phyloP scores from a whole-genome alignment of 768 basidiomycete species.

The Termitomyces sp. region DNA sequence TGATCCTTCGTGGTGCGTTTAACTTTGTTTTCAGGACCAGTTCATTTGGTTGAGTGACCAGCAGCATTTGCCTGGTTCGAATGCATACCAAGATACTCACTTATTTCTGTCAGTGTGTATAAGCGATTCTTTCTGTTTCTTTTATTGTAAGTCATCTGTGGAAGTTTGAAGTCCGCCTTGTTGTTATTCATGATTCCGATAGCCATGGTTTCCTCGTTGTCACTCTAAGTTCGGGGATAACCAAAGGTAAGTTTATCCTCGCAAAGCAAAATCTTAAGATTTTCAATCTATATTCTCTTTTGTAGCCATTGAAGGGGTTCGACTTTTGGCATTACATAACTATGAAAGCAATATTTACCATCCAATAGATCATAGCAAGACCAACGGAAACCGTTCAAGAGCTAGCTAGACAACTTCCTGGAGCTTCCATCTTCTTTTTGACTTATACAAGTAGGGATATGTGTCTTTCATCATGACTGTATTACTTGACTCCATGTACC shows the following conservation, averaged over 20 bases:
- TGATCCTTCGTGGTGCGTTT: background rate
- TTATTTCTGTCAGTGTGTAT: conserved; percentile 69
- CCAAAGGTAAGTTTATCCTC: background rate
- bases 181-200: background rate
- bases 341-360: background rate
- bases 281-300: background rate
- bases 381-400: conserved; percentile 38
- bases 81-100: conserved; percentile 62
- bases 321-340: background rate
- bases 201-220: background rate
- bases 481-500: background rate
- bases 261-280: too few relatives aligned
- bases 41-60: conserved; percentile 41
- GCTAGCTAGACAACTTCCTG: conserved; percentile 47
- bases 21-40: background rate
- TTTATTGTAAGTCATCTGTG: conserved; percentile 35
- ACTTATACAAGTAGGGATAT: conserved; percentile 46
- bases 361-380: conserved; percentile 32
- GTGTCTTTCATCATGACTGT: background rate
- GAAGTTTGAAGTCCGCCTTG: background rate
- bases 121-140: conserved; percentile 68
- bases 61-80: conserved; percentile 59
- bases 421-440: conserved; percentile 57
- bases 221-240: conserved; percentile 1
- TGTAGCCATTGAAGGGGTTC: background rate